Conservation (phyloP, 208 protist species). For the Zelonia costaricensis region DNA sequence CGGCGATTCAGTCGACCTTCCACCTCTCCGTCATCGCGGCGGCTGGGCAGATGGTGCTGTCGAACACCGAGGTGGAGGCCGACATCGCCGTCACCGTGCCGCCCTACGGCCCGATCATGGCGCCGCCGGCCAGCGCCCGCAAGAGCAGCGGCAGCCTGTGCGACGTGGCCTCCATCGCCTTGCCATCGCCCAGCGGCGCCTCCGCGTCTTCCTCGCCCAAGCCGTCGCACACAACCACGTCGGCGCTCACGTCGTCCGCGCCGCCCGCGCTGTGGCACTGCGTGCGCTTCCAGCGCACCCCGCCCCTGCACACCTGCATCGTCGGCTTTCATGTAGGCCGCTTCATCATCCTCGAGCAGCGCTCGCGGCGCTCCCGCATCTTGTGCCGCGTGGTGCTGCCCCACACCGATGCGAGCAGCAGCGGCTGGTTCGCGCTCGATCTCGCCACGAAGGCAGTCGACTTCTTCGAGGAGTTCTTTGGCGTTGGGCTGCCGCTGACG, state of each 20-base stretch:
- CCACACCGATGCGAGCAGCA: conserved; percentile 24
- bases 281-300: conserved; percentile 46
- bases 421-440: conserved; percentile 88
- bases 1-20: conserved; percentile 49
- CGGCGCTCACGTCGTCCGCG: too few relatives aligned
- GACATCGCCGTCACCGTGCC: conserved; percentile 22
- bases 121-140: background rate
- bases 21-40: conserved; percentile 54
- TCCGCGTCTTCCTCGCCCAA: background rate
- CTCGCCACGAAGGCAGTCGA: conserved; percentile 81
- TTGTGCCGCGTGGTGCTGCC: conserved; percentile 70
- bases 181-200: background rate
- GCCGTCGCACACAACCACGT: background rate
- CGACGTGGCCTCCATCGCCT: too few relatives aligned
- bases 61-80: conserved; percentile 47
- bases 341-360: conserved; percentile 86
- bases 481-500: conserved; percentile 81
- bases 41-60: conserved; percentile 33
- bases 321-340: conserved; percentile 91
- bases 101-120: conserved; percentile 7
- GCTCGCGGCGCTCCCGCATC: conserved; percentile 31
- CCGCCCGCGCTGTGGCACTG: conserved; percentile 23
- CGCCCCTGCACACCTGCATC: conserved; percentile 57
- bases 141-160: background rate
- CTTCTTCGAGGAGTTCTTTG: conserved; percentile 91